A percentile compares a stretch with the other conserved stretches of the same genome.
Evolutionary conservation across 2,329 filamentous ascomycete species (phyloP).

Genomic region (Cylindrodendrum hubeiense): DNA sequence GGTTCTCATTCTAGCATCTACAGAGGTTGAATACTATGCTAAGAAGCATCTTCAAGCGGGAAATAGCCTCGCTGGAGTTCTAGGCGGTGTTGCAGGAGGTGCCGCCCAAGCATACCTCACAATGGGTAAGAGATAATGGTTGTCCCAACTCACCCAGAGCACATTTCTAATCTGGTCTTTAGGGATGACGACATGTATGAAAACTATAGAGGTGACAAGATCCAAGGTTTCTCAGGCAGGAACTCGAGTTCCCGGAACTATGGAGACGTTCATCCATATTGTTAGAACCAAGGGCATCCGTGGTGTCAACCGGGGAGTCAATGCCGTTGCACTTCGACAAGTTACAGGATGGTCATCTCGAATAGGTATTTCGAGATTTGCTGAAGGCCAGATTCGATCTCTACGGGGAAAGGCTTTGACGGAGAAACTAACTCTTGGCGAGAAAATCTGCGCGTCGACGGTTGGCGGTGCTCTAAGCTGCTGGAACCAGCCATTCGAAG

Average conservation of each 20-base stretch:
- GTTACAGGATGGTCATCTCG: conserved; percentile 25
- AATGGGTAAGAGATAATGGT: conserved; percentile 8
- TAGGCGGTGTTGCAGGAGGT: conserved; percentile 18
- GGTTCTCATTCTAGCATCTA: conserved; percentile 21
- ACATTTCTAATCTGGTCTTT: not conserved
- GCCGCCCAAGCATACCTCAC: conserved; percentile 26
- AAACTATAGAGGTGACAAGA: conserved; percentile 24
- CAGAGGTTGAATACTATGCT: conserved; percentile 19
- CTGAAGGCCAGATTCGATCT: conserved; percentile 9
- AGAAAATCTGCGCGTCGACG: conserved; percentile 20
- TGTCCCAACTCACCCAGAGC: no score
- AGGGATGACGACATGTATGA: conserved; percentile 28
- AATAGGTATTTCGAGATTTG: conserved; percentile 25
- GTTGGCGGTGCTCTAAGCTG: conserved; percentile 22
- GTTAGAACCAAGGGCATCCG: conserved; percentile 19
- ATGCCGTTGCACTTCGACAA: conserved; percentile 24
- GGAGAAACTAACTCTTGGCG: conserved; percentile 9
- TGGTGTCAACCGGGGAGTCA: conserved; percentile 21
- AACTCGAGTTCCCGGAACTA: conserved; percentile 18
- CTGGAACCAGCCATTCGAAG: conserved; percentile 28
- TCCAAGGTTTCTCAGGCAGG: conserved; percentile 1
- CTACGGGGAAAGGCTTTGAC: conserved; percentile 3
- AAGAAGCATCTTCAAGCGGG: conserved; percentile 8
- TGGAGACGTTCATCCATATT: conserved; percentile 23
- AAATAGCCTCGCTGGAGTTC: conserved; percentile 2